Evolutionary conservation across 192 early-diverging fungal genomes (phyloP).

Genomic region (Dissophora ornata): DNA sequence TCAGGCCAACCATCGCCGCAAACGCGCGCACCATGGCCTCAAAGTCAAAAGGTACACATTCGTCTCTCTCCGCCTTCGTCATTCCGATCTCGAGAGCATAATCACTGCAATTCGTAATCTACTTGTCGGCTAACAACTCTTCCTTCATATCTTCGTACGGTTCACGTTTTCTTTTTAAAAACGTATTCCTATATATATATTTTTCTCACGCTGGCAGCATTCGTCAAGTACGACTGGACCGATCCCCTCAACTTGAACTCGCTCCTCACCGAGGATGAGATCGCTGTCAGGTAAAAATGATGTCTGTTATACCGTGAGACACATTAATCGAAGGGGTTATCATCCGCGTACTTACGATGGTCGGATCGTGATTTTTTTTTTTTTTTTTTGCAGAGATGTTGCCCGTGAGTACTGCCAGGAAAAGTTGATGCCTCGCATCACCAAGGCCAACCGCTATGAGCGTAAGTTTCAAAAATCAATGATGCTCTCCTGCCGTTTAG

Average conservation of each 20-base stretch:
- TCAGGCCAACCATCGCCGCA: constrained; percentile 49
- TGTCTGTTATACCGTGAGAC: no score
- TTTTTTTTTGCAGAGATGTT: constrained; percentile 78
- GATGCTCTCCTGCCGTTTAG: no score
- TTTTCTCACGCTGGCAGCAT: no score
- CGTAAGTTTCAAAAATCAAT: constrained; percentile 72
- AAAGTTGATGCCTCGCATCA: constrained; percentile 86
- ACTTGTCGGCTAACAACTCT: background rate
- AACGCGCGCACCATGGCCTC: constrained; percentile 52
- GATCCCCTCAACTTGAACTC: constrained; percentile 88
- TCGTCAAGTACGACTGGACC: constrained; percentile 82
- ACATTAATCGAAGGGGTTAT: no score
- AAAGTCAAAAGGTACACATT: constrained; percentile 36
- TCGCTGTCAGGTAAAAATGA: constrained; percentile 60
- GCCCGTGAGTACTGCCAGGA: constrained; percentile 90
- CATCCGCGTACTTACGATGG: no score
- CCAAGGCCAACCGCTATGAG: constrained; percentile 88
- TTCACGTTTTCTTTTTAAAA: no score
- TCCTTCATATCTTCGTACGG: no score
- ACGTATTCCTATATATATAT: no score
- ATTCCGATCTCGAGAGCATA: no score
- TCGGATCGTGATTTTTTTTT: no score
- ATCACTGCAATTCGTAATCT: background rate
- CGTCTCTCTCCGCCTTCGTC: no score
- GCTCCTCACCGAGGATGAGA: constrained; percentile 93